Percentiles rank a stretch among this genome's conserved stretches.
Evolutionary conservation across 495 filamentous ascomycete species (phyloP).

Genomic region (Neurospora intermedia): DNA sequence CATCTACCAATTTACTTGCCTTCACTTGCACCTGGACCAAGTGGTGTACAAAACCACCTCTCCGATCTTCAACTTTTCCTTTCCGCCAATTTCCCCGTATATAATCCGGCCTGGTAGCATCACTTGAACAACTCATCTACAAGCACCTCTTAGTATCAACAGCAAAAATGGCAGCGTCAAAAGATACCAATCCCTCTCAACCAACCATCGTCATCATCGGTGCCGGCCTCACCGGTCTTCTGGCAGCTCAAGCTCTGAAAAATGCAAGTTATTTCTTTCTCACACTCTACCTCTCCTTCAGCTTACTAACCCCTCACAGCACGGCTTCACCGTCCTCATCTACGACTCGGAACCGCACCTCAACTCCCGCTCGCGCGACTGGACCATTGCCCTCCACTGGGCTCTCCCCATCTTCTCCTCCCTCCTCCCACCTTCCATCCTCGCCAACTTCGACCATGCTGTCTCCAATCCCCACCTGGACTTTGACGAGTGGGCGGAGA

Average conservation of each 20-base stretch:
- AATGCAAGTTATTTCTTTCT: constrained; percentile 14
- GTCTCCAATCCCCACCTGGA: constrained; percentile 29
- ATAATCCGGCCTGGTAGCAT: neutral
- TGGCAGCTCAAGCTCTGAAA: constrained; percentile 36
- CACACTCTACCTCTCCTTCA: no score
- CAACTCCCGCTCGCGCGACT: constrained; percentile 38
- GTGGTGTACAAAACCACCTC: neutral
- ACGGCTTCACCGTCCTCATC: constrained; percentile 37
- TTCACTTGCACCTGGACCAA: neutral
- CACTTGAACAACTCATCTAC: neutral
- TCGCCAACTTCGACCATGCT: constrained; percentile 24
- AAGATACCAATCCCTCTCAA: neutral
- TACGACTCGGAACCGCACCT: constrained; percentile 35
- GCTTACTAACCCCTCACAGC: constrained; percentile 18
- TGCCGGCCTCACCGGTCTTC: constrained; percentile 38
- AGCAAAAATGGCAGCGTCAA: neutral
- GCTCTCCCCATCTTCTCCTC: constrained; percentile 19
- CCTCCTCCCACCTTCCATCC: constrained; percentile 29
- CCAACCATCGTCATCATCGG: constrained; percentile 33
- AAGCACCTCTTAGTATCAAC: neutral
- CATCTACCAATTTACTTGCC: neutral
- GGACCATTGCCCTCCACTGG: constrained; percentile 50
- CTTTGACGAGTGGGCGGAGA: constrained; percentile 23
- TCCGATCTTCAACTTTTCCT: neutral
- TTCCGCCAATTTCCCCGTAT: neutral